Percentiles rank a stretch among this genome's conserved stretches.
Evolutionary conservation across 305 asterid species (phyloP).

Genomic region (Solanum chacoense): DNA sequence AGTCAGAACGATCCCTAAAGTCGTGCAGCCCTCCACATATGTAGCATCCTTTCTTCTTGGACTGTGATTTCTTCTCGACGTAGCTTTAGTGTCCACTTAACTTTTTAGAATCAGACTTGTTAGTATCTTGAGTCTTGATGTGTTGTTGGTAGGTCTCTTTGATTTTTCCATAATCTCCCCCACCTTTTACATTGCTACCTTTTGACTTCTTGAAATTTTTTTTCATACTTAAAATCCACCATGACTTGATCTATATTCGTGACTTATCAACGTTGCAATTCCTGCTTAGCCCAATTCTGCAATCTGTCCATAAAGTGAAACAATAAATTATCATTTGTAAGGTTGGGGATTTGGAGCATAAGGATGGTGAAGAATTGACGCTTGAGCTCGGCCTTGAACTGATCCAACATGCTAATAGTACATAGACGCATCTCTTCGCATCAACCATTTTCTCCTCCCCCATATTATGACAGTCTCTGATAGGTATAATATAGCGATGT

Average conservation of each 20-base stretch:
- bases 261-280: background rate
- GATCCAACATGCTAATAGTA: background rate
- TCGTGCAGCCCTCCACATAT: background rate
- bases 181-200: background rate
- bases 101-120: background rate
- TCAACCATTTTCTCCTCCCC: background rate
- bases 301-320: background rate
- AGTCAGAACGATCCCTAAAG: background rate
- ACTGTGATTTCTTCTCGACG: background rate
- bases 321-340: background rate
- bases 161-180: background rate
- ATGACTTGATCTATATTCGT: background rate
- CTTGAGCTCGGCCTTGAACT: background rate
- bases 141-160: background rate
- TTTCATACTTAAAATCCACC: background rate
- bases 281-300: background rate
- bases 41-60: background rate
- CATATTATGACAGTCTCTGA: background rate
- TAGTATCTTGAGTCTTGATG: background rate
- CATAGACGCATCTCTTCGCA: background rate
- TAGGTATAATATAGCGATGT: background rate
- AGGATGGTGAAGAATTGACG: background rate
- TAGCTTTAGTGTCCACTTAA: background rate
- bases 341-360: background rate
- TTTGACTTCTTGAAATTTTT: background rate